Conservation (phyloP, 1,284 basidiomycete genomes). For the Pyrrhoderma noxium region DNA sequence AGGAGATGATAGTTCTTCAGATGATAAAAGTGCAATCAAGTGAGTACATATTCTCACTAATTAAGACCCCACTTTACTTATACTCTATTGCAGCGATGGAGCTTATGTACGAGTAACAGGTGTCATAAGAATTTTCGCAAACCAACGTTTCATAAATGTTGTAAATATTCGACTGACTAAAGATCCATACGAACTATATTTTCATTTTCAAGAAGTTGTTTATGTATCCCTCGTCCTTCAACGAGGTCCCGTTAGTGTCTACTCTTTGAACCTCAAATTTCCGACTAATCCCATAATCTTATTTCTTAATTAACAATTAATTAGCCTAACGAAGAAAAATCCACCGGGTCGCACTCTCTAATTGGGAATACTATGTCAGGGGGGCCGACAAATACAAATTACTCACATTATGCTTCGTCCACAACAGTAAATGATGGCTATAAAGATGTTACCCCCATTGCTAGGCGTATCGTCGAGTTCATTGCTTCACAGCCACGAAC, state of each 20-base stretch:
- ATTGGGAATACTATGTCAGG: too few species aligned
- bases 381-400: slow-evolving; percentile 1
- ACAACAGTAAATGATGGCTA: slow-evolving; percentile 26
- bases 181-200: slow-evolving; percentile 78
- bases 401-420: slow-evolving; percentile 29
- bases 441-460: slow-evolving; percentile 35
- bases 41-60: slow-evolving; percentile 35
- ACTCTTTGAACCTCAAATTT: background rate
- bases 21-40: slow-evolving; percentile 25
- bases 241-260: slow-evolving; percentile 30
- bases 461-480: slow-evolving; percentile 43
- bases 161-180: slow-evolving; percentile 61
- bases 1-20: slow-evolving; percentile 40
- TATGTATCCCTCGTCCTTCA: slow-evolving; percentile 39
- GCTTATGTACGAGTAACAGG: slow-evolving; percentile 84
- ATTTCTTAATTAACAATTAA: background rate
- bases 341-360: background rate
- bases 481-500: slow-evolving; percentile 31
- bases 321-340: background rate
- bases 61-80: slow-evolving; percentile 3
- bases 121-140: slow-evolving; percentile 81
- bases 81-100: slow-evolving; percentile 47
- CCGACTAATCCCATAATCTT: background rate
- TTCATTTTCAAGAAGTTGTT: slow-evolving; percentile 62
- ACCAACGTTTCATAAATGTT: slow-evolving; percentile 78